Conservation (phyloP, 371 early-diverging fungal species). For the Cokeromyces recurvatus region DNA sequence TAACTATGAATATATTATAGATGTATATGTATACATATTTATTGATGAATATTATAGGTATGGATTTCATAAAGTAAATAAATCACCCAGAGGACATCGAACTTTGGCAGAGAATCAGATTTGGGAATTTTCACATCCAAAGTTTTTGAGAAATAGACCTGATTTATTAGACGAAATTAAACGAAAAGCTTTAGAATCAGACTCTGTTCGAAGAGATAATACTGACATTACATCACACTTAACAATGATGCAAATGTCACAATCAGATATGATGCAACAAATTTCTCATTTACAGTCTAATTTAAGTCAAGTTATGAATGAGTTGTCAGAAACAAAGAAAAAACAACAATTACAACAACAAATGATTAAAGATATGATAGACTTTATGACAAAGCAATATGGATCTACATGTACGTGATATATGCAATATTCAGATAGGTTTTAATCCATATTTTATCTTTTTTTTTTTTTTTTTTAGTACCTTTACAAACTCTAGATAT, state of each 20-base stretch:
- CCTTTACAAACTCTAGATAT: not conserved
- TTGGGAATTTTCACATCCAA: conserved; percentile 59
- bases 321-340: conserved; percentile 65
- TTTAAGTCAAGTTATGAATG: conserved; percentile 62
- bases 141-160: conserved; percentile 50
- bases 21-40: too few relatives aligned
- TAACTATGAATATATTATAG: too few relatives aligned
- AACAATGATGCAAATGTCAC: conserved; percentile 69
- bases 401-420: too few relatives aligned
- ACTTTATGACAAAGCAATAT: conserved; percentile 48
- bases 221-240: conserved; percentile 69
- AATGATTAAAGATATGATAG: conserved; percentile 56
- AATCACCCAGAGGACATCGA: conserved; percentile 70
- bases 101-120: conserved; percentile 72
- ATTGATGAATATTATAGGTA: too few relatives aligned
- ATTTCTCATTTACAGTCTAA: conserved; percentile 67
- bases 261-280: conserved; percentile 70
- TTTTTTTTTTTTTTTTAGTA: too few relatives aligned
- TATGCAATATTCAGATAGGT: too few relatives aligned
- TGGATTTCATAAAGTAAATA: conserved; percentile 70
- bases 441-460: too few relatives aligned
- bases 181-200: conserved; percentile 71
- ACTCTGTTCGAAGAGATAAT: conserved; percentile 58
- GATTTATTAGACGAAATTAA: conserved; percentile 55
- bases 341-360: conserved; percentile 60